These are phyloP conservation scores for Debaryomyces tyrocola DNA, from an alignment of 805 yeast genomes.

Conservation along the genomic window DNA sequence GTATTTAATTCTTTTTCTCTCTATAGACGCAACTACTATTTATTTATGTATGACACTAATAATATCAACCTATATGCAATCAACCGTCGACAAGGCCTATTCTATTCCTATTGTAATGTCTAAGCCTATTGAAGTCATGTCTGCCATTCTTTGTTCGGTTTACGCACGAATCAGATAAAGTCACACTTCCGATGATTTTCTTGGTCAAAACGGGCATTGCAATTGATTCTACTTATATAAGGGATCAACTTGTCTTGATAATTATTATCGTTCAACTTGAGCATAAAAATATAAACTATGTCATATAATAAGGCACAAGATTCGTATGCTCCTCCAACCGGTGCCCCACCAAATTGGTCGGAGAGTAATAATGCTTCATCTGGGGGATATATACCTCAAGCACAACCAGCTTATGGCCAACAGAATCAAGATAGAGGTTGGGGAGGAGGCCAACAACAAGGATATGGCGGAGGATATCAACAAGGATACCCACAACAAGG, in stretches of 20 bases:
- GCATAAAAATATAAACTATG: not conserved
- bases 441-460: constrained; percentile 14
- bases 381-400: constrained; percentile 22
- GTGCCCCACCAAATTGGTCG: constrained; percentile 31
- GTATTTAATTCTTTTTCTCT: too few relatives aligned
- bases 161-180: not conserved
- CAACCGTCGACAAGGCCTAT: too few relatives aligned
- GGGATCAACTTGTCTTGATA: too few relatives aligned
- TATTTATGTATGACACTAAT: too few relatives aligned
- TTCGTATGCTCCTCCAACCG: constrained; percentile 23
- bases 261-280: too few relatives aligned
- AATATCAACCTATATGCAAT: too few relatives aligned
- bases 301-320: constrained; percentile 5
- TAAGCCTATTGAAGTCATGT: too few relatives aligned
- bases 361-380: constrained; percentile 4
- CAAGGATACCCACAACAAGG: constrained; percentile 14
- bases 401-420: constrained; percentile 17
- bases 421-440: constrained; percentile 23
- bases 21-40: too few relatives aligned
- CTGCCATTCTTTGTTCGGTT: not conserved
- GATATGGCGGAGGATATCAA: constrained; percentile 9
- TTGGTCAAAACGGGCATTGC: not conserved
- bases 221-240: not conserved
- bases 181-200: not conserved
- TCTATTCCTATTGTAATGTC: too few relatives aligned